Base-by-base conservation (phyloP, 805 yeast species). In the Lipomyces orientalis region DNA sequence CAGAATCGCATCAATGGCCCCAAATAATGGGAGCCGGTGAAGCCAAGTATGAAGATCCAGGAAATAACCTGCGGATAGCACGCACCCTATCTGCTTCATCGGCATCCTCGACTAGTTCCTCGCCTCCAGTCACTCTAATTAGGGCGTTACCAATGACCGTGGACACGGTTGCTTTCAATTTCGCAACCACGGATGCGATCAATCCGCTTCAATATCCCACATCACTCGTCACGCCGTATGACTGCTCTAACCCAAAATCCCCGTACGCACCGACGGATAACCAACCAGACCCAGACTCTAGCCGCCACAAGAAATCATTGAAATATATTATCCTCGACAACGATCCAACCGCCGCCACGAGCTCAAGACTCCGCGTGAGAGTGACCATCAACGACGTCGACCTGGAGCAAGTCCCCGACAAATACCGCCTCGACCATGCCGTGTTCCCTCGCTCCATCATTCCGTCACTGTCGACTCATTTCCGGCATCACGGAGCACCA, bases 371-470 rank as follows among this genome's bases (percentile, higher is more conserved):
- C 29, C 61, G 71, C 43, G 62, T 67, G 14, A 54, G 71, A 12
- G 68, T 68, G 8, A 37, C 55, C 35, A 29, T 68, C 25, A 63
- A 60, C 39, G 51, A 33, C 5, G 61, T 59, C 10, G 66, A 64
- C 25, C 63, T 67, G 39, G 66, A 67, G 56, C 55, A 52, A 39
- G 59, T 67, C 19, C 68, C 71, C 16, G 68, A 67, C 57, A 57
- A 54, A 49, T 67, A 67, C 54, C 58, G 68, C 16, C 43, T 64
- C 14, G 71, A 67, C 58, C 68, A 67, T 52, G 65, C 71, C 33
- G 68, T 67, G 1, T 67, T 55, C 49, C 65, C 64, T n/a, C 31
- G 54, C 19, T 61, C 68, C 25, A 49, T 67, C n/a, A 55, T 52
- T 19, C 19, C 64, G 12, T 67, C 68, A 16, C 60, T 67, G 46